Evolutionary conservation across 192 early-diverging fungal genomes (phyloP), one percentile per base, ranked within the genome.

Genomic region (Coemansia sp.): DNA sequence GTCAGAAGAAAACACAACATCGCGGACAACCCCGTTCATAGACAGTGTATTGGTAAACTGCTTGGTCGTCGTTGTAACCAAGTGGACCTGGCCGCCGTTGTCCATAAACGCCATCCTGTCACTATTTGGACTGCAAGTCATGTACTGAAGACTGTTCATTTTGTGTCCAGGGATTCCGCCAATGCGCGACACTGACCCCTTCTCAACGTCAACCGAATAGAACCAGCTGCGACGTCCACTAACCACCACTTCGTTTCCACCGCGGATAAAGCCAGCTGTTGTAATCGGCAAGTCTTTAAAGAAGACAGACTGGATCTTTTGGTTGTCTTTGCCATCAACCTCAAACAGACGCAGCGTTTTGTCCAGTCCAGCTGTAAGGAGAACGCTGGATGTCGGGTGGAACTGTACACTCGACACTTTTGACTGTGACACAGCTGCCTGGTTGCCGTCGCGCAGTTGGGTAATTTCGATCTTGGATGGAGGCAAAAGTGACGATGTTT

Each of bases 261-360:
- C 66, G 11, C 87, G 78, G 13, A 87, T 84, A 65, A 98, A 96
- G 43, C 74, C 67, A 1, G 94, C 91, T 18, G 68, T 65, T 63
- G 82, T 76, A 39, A 97, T 90, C 4, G 93, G 91, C 63, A 96
- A 64, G 71, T 97, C 95, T 61, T 92, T 88, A 63, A 95, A 84
- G 56, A 82, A 82, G n/a, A 97, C 72, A 10, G 86, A 89, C 78
- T 95, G 92, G 52, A 98, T 84, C 73, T 94, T 89, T 43, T 87
- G 90, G 72, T 98, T 98, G 33, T 89, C 65, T 70, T 92, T 93
- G 18, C 95, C 95, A 52, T 98, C 95, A 7, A 96, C 83, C 48
- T 92, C 73, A 45, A 96, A 96, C 40, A 98, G 63, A 9, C 90
- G 81, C 58, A 98, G 58, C 14, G 94, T 95, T 61, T 85, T 86